Base-by-base conservation (phyloP, 257 asterid genomes). In the Solanum rostratum region DNA sequence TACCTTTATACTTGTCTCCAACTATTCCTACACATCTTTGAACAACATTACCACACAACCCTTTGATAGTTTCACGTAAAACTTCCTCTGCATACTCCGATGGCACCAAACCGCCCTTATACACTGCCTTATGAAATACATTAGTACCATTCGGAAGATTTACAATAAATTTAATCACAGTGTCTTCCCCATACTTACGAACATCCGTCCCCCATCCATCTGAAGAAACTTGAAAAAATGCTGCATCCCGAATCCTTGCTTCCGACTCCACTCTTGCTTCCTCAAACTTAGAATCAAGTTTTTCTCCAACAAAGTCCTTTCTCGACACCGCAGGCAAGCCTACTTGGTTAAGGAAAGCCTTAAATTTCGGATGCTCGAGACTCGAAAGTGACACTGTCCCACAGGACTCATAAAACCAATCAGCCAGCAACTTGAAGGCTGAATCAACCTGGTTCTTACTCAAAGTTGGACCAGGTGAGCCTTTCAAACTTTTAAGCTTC, bases 121-220 rank as follows among this genome's bases (percentile, higher is more conserved):
- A 90, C 12, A 92, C 89, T 18, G 88, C 94, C 94, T 90, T 91
- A 41, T 90, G 94, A 87, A 95, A 93, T 66, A 92, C 94, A 53
- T 87, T 88, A n/a, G 92, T 89, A 68, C 97, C 97, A 37, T 95
- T 95, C 30, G 98, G 98, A 22, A 95, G 97, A 85, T 93, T 95
- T 19, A 91, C 93, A 81, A 82, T 85, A 46, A 92, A 90, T 78
- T 90, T 93, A 59, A 95, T 88, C 85, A 93, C 83, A 41, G 84
- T 84, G 29, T 88, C 92, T 85, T 89, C 93, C 20, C 88, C 93
- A 63, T 85, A 81, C 45, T 79, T 81, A 69, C 85, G 87, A 70
- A 49, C 85, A 46, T 86, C 86, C 49, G 82, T 87, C 87, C 92
- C 92, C 98, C 98, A 95, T 45, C 98, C 98, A 82, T 90, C 90